Percentiles rank a stretch among this genome's conserved stretches.
These are phyloP conservation scores for Pleurotus eryngii DNA, from an alignment of 768 basidiomycete species.

Conservation along the genomic window DNA sequence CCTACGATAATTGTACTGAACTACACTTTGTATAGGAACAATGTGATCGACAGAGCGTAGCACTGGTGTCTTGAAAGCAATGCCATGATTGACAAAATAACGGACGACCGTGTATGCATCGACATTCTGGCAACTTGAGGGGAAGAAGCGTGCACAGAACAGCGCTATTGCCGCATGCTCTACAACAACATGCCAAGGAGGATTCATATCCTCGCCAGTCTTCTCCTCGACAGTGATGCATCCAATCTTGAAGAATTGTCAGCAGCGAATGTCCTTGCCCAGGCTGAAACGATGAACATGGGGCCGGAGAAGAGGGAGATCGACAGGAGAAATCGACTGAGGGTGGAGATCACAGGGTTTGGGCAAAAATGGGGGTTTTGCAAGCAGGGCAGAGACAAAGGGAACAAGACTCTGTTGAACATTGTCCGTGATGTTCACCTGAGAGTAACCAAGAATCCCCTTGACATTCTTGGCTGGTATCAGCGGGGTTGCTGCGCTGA, in stretches of 20 bases:
- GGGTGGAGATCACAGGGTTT: neutral
- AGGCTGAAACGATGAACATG: no score
- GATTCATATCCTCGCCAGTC: no score
- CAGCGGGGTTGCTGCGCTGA: no score
- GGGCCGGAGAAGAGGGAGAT: no score
- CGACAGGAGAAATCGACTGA: no score
- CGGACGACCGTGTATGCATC: neutral
- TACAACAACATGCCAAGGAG: neutral
- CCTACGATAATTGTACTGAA: slow-evolving; percentile 15
- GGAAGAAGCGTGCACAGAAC: neutral
- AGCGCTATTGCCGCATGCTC: neutral
- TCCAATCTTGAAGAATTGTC: no score
- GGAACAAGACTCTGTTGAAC: neutral
- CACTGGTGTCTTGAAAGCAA: slow-evolving; percentile 9
- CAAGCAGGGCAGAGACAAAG: neutral
- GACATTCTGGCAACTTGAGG: neutral
- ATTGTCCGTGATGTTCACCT: neutral
- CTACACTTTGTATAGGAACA: neutral
- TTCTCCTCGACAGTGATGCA: no score
- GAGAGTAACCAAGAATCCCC: neutral
- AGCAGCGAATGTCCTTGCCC: no score
- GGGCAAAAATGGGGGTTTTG: neutral
- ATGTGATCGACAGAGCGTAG: neutral
- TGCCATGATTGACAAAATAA: slow-evolving; percentile 9
- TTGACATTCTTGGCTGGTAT: neutral